phyloP scores from a whole-genome alignment of 345 rosid genomes.

The Eucalyptus victrix region DNA sequence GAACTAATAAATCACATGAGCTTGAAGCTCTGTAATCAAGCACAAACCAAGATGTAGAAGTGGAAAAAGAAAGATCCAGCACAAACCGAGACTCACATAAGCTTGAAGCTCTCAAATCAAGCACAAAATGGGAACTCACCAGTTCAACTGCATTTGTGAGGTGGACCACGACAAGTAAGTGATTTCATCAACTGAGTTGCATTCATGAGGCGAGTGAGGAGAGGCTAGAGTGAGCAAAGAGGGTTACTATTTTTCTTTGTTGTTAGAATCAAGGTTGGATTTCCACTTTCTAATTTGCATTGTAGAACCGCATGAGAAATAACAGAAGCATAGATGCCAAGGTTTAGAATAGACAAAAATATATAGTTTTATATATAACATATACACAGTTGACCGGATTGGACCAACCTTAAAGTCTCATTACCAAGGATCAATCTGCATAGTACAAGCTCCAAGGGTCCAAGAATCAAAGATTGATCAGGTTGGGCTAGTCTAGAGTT shows the following conservation, averaged over 20 bases:
- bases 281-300: not conserved
- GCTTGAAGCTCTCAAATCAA: too few species aligned
- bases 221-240: not conserved
- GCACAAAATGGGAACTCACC: too few species aligned
- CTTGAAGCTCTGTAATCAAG: too few species aligned
- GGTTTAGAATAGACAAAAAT: not conserved
- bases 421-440: rapidly evolving
- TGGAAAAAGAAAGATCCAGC: too few species aligned
- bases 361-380: too few species aligned
- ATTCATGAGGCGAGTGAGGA: not conserved
- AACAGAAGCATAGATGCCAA: not conserved
- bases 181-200: rapidly evolving
- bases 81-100: too few species aligned
- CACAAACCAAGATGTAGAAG: too few species aligned
- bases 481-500: rapidly evolving
- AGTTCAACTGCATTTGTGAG: too few species aligned
- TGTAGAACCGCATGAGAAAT: not conserved
- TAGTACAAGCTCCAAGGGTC: not conserved
- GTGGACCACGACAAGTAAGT: too few species aligned
- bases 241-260: not conserved
- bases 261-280: not conserved
- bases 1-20: too few species aligned
- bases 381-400: too few species aligned
- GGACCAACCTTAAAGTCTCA: not conserved
- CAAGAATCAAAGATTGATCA: not conserved